Evolutionary conservation across 495 filamentous ascomycete genomes (phyloP).

Genomic region (Penicillium chermesinum): DNA sequence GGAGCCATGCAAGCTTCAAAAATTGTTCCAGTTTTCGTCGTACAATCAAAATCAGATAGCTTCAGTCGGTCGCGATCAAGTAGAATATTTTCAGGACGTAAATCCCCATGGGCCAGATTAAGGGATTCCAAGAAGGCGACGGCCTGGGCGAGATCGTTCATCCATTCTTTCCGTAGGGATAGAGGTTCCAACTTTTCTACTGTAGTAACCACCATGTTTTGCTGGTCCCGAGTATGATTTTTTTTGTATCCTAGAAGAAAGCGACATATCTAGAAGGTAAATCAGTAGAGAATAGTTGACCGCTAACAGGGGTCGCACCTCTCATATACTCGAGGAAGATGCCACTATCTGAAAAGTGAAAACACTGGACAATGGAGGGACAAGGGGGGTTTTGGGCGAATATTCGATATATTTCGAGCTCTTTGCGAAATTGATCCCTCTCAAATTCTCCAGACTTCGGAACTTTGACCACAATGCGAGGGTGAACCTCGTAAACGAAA

Average conservation of each 20-base stretch:
- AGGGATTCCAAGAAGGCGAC: constrained; percentile 37
- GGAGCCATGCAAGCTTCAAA: constrained; percentile 24
- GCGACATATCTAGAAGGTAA: constrained; percentile 2
- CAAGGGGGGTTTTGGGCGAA: constrained; percentile 28
- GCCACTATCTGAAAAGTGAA: constrained; percentile 24
- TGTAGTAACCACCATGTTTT: constrained; percentile 24
- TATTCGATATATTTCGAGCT: constrained; percentile 28
- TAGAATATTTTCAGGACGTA: constrained; percentile 30
- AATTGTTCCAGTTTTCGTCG: constrained; percentile 23
- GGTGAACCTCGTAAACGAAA: constrained; percentile 37
- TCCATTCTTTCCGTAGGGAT: constrained; percentile 30
- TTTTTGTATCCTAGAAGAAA: constrained; percentile 10
- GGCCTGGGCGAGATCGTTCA: constrained; percentile 37
- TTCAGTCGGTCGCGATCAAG: constrained; percentile 26
- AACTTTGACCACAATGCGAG: constrained; percentile 34
- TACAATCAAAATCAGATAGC: constrained; percentile 29
- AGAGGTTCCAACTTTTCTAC: constrained; percentile 30
- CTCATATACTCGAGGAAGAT: constrained; percentile 40
- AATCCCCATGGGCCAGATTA: constrained; percentile 31
- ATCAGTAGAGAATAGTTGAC: constrained; percentile 3
- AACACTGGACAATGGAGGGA: constrained; percentile 30
- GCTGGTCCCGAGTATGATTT: constrained; percentile 8
- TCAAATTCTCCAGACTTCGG: constrained; percentile 32
- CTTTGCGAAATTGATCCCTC: constrained; percentile 28
- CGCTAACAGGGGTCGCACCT: constrained; percentile 16